Percentiles rank a stretch among this genome's conserved stretches.
Conservation (phyloP, 495 filamentous ascomycete species). For the Aspergillus indologenus region DNA sequence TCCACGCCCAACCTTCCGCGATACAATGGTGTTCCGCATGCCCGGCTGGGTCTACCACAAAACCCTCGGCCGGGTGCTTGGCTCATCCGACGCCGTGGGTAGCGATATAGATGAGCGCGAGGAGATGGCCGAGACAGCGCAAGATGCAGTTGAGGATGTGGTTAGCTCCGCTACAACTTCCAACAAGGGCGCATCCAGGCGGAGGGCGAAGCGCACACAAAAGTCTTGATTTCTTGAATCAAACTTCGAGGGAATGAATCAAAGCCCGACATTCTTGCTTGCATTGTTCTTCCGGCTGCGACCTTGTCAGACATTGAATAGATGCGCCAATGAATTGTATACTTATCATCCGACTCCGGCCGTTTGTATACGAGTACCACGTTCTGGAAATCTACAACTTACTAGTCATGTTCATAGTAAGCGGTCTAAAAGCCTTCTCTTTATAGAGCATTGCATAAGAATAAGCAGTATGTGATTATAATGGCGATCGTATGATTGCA, state of each 20-base stretch:
- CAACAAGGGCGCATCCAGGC: conserved; percentile 23
- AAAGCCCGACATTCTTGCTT: not conserved
- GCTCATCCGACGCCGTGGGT: conserved; percentile 20
- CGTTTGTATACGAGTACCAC: not conserved
- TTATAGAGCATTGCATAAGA: conserved; percentile 10
- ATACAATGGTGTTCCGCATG: conserved; percentile 68
- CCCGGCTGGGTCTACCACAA: conserved; percentile 63
- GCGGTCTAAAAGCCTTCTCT: not conserved
- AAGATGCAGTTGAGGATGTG: conserved; percentile 30
- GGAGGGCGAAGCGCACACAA: conserved; percentile 36
- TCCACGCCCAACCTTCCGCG: conserved; percentile 57
- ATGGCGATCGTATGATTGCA: not conserved
- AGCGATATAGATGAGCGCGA: conserved; percentile 23
- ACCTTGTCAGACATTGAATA: not conserved
- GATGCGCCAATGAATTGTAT: not conserved
- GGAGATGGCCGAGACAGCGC: conserved; percentile 29
- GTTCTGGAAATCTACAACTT: not conserved
- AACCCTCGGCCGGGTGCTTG: conserved; percentile 54
- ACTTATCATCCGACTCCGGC: not conserved
- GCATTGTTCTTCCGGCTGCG: not conserved
- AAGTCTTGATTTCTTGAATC: conserved; percentile 21
- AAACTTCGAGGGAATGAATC: not conserved
- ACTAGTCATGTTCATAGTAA: not conserved
- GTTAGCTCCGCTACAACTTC: conserved; percentile 29
- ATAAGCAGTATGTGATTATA: conserved; percentile 16